Evolutionary conservation across 495 filamentous ascomycete genomes (phyloP), one percentile per base, ranked within the genome.

Genomic region (Penicillium bialowiezense): DNA sequence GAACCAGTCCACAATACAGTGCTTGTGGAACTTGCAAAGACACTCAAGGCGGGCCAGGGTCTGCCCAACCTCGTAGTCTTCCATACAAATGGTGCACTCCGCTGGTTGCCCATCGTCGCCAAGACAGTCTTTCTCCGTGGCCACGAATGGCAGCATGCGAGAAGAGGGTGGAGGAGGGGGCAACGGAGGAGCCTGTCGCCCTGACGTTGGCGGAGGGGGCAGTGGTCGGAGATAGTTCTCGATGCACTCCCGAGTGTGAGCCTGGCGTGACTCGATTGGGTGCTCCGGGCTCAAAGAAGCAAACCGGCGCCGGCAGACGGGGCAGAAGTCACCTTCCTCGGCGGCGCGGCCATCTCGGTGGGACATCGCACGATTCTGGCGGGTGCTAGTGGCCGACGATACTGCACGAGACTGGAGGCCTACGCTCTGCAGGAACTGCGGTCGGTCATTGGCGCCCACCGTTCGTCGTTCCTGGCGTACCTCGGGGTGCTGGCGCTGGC

Each of bases 41-140:
- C 95, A 98, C 69, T 95, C 90, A 50, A 98, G 70, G 44, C 92
- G 74, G 5, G 85, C 90, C 80, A 97, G 85, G 41, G 82, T 70
- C 46, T 87, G 82, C 2, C 92, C 93, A 9, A 84, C 86, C 56
- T 88, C 86, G 62, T 95, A 97, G 57, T 98, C 95, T 65, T 96
- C 95, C 55, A 98, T 86, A 57, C 93, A 98, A 48, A 98, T 97
- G 2, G 89, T 86, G 63, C 93, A 98, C 67, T 98, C 93, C 7
- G 75, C 72, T 20, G 59, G 48, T 19, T 63, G 61, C 7, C 79
- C 78, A 45, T 79, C 83, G 44, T 85, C 81, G 18, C 84, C 85
- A 7, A 91, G 72, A 58, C 89, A 93, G 64, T 98, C 93, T 69
- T 97, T 96, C 62, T 96, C 92, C 1, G 85, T 93, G 1, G 93